Base-by-base conservation (phyloP, 2,329 filamentous ascomycete species). In the Dactylellina leptospora region DNA sequence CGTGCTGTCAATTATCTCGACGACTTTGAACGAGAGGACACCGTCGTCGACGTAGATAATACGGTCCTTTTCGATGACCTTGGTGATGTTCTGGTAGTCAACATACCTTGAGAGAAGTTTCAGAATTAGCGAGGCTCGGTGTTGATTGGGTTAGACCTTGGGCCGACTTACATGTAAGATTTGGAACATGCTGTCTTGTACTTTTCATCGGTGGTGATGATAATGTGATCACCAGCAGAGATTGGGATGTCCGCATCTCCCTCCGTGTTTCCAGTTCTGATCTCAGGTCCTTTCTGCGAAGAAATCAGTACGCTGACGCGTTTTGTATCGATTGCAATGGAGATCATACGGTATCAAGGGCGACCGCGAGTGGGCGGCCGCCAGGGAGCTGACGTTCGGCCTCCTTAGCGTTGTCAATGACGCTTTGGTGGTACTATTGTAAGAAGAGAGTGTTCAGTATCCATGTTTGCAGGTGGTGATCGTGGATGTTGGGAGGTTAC, bases 21-120 rank as follows among this genome's bases (percentile, higher is more conserved):
- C 81, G 74, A 99, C 95, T 80, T 97, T 90, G 78, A 99, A 97
- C 23, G 93, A 96, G 77, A 97, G 89, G 76, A 99, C 93, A 82
- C 95, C 95, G 79, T 99, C 95, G 79, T 99, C 95, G 78, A 99
- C 95, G 83, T 96, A 99, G 85, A 99, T 96, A 82, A 90, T 89
- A 78, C 95, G 93, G 79, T 93, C 95, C 71, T 87, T 84, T 80
- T 90, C 82, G 79, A 99, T 97, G 78, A 99, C 95, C 84, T 96
- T 96, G 83, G 93, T 97, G 83, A 99, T 97, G 86, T 99, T 99
- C 88, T 96, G 96, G 86, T 99, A 97, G 85, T 97, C 93, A 79
- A 97, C 90, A 79, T 92, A 97, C 88, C 91, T 93, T 5, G 44
- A 28, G 58, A 25, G 11, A 30, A 45, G 40, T 30, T n/a, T 22